Base-by-base conservation (phyloP, 768 basidiomycete genomes). In the Gloeostereum incarnatum region DNA sequence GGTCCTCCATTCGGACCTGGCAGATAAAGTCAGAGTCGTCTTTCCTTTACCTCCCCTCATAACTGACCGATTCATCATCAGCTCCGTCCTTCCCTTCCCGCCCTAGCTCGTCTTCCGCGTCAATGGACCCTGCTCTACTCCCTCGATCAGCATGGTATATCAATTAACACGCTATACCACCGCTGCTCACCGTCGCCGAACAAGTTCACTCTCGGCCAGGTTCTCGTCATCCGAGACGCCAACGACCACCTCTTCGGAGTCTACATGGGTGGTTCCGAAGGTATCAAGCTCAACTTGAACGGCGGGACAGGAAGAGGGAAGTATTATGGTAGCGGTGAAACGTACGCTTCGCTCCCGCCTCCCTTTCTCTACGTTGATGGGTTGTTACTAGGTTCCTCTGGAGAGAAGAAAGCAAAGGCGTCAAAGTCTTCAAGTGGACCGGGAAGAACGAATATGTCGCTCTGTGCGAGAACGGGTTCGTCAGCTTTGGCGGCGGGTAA, bases 101-200 rank as follows among this genome's bases (percentile, higher is more conserved):
- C 87, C 0, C 70, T 92, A 5, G 65, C 74, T 1, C 79, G 82
- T 3, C 72, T 93, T 13, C 69, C 81, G 0, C 64, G 68, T 5
- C 61, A 67, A 20, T 94, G 91, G 91, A 71, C 71, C 1, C 71
- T 93, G 0, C 59, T 91, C 4, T 92, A 93, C 61, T 92, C 89
- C 11, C 69, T 96, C 13, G 94, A 98, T 51, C 92, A 96, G 50
- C 86, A 98, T 48, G 94, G 94, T 0, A 91, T 93, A 31, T 93
- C 90, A 9, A 67, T 97, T 10, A 78, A 82, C 31, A 96, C 94
- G 1, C 70, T 97, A 4, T 97, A 96, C 55, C 50, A 69, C 2
- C 70, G 70, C 1, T 85, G 80, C 38, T 75, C 73, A 36, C 52
- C 62, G 1, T 55, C 50, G 3, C 53, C 58, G 19, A 49, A 57